A percentile compares a stretch with the other conserved stretches of the same genome.
phyloP scores from a whole-genome alignment of 2,329 filamentous ascomycete species.

The Xylariaceae sp. region DNA sequence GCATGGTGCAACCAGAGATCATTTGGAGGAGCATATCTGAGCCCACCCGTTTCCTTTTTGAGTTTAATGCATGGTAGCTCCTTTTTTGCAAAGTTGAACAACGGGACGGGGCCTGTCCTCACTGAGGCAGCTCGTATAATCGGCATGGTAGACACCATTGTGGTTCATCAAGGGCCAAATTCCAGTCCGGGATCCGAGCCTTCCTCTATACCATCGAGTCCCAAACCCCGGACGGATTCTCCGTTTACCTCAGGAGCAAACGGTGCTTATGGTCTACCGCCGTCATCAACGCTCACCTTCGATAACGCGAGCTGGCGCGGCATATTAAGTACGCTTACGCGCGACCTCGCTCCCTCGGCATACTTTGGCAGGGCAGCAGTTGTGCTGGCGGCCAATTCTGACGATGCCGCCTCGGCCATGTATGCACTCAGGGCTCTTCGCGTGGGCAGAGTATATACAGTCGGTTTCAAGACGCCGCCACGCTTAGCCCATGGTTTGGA shows the following conservation, averaged over 20 bases:
- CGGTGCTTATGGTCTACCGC: constrained; percentile 36
- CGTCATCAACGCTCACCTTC: constrained; percentile 61
- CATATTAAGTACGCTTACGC: constrained; percentile 75
- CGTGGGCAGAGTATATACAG: constrained; percentile 78
- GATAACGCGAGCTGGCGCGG: constrained; percentile 87
- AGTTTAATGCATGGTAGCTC: constrained; percentile 57
- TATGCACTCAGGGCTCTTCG: constrained; percentile 75
- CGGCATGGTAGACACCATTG: constrained; percentile 78
- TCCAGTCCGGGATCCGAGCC: constrained; percentile 44
- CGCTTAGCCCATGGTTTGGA: constrained; percentile 63
- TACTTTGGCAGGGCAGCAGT: constrained; percentile 75
- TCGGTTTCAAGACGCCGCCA: constrained; percentile 69
- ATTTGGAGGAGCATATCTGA: constrained; percentile 81
- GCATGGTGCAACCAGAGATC: constrained; percentile 68
- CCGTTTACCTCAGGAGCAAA: constrained; percentile 10
- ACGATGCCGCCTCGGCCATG: constrained; percentile 75
- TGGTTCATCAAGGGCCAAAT: constrained; percentile 54
- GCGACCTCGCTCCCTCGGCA: constrained; percentile 78
- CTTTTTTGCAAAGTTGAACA: constrained; percentile 51
- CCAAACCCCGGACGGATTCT: constrained; percentile 36
- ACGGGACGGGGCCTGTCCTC: constrained; percentile 54
- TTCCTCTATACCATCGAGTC: constrained; percentile 48
- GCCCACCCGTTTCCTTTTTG: constrained; percentile 64
- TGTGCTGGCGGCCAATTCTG: constrained; percentile 68
- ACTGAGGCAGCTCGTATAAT: constrained; percentile 77